Percentiles rank a stretch among this genome's conserved stretches.
These are phyloP conservation scores for Colletotrichum eremochloae DNA, from an alignment of 2,329 filamentous ascomycete genomes.

Conservation along the genomic window DNA sequence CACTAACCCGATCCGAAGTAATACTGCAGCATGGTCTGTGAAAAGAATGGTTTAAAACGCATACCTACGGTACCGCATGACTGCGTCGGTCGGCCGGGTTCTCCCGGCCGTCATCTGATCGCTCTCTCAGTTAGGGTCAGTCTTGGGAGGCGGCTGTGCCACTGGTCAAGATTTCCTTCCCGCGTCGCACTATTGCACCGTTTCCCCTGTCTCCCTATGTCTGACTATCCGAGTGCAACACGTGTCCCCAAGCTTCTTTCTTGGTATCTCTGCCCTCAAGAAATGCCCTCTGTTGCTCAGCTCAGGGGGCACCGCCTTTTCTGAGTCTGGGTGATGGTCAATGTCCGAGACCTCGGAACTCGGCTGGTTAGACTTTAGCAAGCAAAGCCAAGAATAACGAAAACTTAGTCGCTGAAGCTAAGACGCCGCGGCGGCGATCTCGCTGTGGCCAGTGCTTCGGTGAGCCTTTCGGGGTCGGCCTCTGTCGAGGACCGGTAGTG, in stretches of 20 bases:
- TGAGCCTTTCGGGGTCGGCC: background rate
- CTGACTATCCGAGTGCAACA: background rate
- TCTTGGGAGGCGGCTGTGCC: too few species aligned
- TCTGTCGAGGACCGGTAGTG: background rate
- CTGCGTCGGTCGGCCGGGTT: too few species aligned
- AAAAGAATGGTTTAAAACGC: too few species aligned
- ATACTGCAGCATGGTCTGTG: background rate
- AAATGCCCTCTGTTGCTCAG: constrained; percentile 14
- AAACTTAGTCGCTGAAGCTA: background rate
- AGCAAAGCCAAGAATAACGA: background rate
- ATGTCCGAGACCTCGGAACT: background rate
- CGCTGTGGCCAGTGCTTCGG: background rate
- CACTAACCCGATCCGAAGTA: background rate
- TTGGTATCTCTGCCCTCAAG: constrained; percentile 23
- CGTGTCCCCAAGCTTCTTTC: too few species aligned
- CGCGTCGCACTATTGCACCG: background rate
- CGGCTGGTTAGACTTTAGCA: background rate
- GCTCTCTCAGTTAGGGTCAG: background rate
- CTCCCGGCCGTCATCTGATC: background rate
- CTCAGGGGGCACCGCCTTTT: background rate
- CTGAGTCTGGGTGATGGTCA: background rate
- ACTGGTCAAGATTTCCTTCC: background rate
- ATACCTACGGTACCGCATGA: too few species aligned
- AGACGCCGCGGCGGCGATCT: background rate
- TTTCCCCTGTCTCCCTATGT: background rate